These are phyloP conservation scores for Saccharomycopsis javanensis DNA, from an alignment of 805 yeast species.

Conservation along the genomic window DNA sequence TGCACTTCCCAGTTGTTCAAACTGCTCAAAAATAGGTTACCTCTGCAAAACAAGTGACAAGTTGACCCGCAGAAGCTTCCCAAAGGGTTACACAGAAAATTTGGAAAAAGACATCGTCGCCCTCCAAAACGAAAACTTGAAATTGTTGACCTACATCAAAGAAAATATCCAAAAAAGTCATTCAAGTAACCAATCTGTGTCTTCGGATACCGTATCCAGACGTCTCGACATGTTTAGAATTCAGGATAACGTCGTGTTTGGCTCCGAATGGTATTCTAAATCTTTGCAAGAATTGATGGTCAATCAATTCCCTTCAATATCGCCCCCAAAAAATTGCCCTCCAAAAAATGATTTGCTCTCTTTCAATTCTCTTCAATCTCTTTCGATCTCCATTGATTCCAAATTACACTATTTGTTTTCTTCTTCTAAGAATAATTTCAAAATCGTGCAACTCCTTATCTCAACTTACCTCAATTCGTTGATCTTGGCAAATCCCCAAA, in stretches of 20 bases:
- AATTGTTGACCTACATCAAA: conserved; percentile 28
- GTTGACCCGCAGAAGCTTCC: conserved; percentile 66
- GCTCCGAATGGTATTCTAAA: not conserved
- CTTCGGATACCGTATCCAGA: no score
- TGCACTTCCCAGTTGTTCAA: conserved; percentile 52
- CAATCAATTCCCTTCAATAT: not conserved
- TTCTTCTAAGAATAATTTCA: not conserved
- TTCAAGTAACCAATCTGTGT: no score
- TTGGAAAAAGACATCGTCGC: conserved; percentile 53
- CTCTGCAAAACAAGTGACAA: conserved; percentile 67
- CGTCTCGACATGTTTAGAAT: not conserved
- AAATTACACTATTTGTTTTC: not conserved
- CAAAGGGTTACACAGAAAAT: conserved; percentile 72
- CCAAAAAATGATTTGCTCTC: no score
- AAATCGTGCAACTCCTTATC: not conserved
- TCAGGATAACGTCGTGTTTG: not conserved
- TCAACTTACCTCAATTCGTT: not conserved
- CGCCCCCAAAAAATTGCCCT: not conserved
- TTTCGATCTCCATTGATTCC: not conserved
- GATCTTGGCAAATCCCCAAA: not conserved
- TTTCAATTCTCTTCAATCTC: not conserved
- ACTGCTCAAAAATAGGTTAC: conserved; percentile 55
- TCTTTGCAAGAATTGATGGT: not conserved
- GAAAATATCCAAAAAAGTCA: conserved; percentile 22
- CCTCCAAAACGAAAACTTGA: conserved; percentile 46